Evolutionary conservation across 495 filamentous ascomycete species (phyloP).

Genomic region (Emericellopsis terricola): DNA sequence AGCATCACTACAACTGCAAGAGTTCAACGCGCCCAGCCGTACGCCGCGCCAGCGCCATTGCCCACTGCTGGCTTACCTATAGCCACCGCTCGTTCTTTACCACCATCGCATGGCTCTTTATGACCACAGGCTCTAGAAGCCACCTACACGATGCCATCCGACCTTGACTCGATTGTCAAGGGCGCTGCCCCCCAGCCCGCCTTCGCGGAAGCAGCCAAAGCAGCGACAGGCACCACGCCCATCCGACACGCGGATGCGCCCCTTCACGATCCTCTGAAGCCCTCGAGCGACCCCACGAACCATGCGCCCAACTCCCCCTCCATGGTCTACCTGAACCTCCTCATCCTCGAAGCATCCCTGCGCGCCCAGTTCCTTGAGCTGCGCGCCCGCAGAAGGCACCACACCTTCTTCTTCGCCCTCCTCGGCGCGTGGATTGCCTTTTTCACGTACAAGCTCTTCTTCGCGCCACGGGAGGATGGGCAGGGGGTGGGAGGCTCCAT

Average conservation of each 20-base stretch:
- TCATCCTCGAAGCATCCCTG: constrained; percentile 89
- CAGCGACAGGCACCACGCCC: constrained; percentile 17
- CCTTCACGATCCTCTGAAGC: constrained; percentile 19
- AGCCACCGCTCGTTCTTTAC: too few species aligned
- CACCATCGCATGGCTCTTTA: too few species aligned
- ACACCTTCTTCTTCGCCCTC: constrained; percentile 82
- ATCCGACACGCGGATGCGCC: constrained; percentile 14
- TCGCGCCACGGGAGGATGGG: constrained; percentile 81
- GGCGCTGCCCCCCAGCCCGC: constrained; percentile 34
- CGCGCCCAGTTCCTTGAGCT: constrained; percentile 84
- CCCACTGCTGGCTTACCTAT: too few species aligned
- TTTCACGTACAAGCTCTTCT: constrained; percentile 75
- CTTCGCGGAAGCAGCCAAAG: constrained; percentile 11
- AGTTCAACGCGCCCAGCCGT: too few species aligned
- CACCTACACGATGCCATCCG: constrained; percentile 15
- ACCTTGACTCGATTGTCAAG: constrained; percentile 79
- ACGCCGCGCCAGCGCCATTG: too few species aligned
- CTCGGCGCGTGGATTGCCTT: constrained; percentile 62
- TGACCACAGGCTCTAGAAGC: too few species aligned
- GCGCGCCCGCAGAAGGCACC: constrained; percentile 73
- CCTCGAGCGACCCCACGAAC: constrained; percentile 53
- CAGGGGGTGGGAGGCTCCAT: constrained; percentile 76
- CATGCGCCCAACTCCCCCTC: constrained; percentile 71
- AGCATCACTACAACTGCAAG: too few species aligned
- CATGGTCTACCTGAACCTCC: constrained; percentile 96